Conservation (phyloP, 495 filamentous ascomycete species). For the Neurospora hispaniola region DNA sequence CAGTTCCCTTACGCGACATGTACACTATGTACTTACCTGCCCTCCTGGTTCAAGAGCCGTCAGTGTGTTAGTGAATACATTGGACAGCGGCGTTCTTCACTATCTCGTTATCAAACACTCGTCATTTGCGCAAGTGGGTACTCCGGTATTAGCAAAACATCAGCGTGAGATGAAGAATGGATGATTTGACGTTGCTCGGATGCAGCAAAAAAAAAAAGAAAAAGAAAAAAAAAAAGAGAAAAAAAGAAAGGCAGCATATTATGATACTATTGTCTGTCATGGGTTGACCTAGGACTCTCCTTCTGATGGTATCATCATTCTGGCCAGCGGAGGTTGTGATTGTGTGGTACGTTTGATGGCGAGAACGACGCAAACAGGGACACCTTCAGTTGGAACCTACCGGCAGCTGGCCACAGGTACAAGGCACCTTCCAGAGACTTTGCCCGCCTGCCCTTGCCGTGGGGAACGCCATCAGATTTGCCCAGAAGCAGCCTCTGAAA, state of each 20-base stretch:
- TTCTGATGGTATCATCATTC: background rate
- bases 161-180: background rate
- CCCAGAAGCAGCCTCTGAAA: background rate
- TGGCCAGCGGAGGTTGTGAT: background rate
- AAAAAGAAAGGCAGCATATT: background rate
- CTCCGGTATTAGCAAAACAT: background rate
- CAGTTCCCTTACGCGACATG: background rate
- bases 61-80: background rate
- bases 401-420: background rate
- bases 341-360: background rate
- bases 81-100: background rate
- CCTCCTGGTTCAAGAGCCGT: background rate
- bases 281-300: background rate
- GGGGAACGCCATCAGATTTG: background rate
- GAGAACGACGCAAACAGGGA: background rate
- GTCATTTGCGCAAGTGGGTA: background rate
- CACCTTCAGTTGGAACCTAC: background rate
- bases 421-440: background rate
- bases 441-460: background rate
- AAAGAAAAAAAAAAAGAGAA: too few relatives aligned
- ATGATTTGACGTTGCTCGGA: background rate
- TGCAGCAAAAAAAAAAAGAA: too few relatives aligned
- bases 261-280: background rate
- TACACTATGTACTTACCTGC: background rate
- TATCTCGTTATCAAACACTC: background rate